Evolutionary conservation across 2,329 filamentous ascomycete genomes (phyloP).

Genomic region (Penicillium sp.): DNA sequence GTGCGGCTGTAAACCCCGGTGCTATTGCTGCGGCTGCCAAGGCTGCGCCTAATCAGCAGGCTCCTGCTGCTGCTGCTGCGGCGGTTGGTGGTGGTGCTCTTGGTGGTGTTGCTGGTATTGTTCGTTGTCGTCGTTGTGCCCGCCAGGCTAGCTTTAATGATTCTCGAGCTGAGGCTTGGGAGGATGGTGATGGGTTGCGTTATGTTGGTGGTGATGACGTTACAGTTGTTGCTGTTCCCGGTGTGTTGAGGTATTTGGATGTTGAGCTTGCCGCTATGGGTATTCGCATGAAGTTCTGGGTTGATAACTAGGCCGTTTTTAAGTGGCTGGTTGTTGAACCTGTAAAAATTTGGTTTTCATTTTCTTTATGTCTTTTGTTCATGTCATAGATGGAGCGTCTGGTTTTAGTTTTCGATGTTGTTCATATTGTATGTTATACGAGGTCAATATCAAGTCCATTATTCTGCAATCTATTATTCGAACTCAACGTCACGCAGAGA

Average conservation of each 20-base stretch:
- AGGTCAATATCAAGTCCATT: constrained; percentile 10
- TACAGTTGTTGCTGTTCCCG: constrained; percentile 88
- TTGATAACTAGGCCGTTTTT: constrained; percentile 63
- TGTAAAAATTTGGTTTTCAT: constrained; percentile 11
- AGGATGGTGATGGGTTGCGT: constrained; percentile 81
- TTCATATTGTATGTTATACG: constrained; percentile 9
- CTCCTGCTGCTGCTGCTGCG: constrained; percentile 48
- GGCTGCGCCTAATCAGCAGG: constrained; percentile 33
- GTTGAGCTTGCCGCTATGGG: constrained; percentile 97
- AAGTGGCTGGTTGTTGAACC: not conserved
- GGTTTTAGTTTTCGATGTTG: constrained; percentile 19
- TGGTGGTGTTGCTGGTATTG: constrained; percentile 63
- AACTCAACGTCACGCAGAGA: not conserved
- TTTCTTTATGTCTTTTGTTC: constrained; percentile 17
- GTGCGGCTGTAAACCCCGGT: constrained; percentile 34
- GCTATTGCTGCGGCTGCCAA: constrained; percentile 36
- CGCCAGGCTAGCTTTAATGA: constrained; percentile 63
- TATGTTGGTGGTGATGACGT: constrained; percentile 91
- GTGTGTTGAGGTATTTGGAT: constrained; percentile 89
- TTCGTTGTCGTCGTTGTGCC: constrained; percentile 81
- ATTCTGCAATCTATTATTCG: constrained; percentile 5
- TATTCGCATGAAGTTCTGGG: constrained; percentile 89
- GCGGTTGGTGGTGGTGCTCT: constrained; percentile 59
- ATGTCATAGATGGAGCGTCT: constrained; percentile 33
- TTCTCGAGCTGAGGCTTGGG: constrained; percentile 78